Conservation (phyloP, 139 green algal genomes). For the Tetraselmis striata region DNA sequence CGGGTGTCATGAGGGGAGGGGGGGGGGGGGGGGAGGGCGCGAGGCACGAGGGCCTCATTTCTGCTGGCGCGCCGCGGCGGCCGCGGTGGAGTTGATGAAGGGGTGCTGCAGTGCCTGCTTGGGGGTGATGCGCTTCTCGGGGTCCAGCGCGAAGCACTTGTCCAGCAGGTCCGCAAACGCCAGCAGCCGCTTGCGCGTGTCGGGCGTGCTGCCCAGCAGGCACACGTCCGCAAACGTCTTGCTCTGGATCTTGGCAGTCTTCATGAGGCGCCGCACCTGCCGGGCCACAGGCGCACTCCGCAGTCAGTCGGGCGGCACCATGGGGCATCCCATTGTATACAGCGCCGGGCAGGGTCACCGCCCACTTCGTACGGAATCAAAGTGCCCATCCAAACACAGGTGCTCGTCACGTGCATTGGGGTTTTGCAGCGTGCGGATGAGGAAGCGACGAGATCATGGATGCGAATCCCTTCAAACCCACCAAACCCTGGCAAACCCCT, state of each 20-base stretch:
- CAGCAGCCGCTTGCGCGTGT: conserved; percentile 24
- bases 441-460: background rate
- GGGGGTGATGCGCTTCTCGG: conserved; percentile 84
- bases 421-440: conserved; percentile 28
- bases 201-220: background rate
- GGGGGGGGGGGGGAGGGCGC: background rate
- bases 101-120: conserved; percentile 82
- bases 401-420: conserved; percentile 14
- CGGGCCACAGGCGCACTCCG: conserved; percentile 17
- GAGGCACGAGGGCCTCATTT: background rate
- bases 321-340: background rate
- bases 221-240: conserved; percentile 50
- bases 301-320: conserved; percentile 14
- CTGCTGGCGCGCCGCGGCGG: background rate
- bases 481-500: too few relatives aligned
- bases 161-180: conserved; percentile 87
- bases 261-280: conserved; percentile 73
- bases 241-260: conserved; percentile 62
- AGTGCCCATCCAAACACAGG: too few relatives aligned
- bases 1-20: background rate
- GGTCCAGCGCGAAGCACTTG: conserved; percentile 88
- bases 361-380: too few relatives aligned
- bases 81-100: conserved; percentile 66
- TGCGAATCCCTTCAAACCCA: too few relatives aligned
- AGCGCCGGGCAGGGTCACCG: too few relatives aligned